phyloP scores from a whole-genome alignment of 805 yeast genomes.

The Sugiyamaella floridensis region DNA sequence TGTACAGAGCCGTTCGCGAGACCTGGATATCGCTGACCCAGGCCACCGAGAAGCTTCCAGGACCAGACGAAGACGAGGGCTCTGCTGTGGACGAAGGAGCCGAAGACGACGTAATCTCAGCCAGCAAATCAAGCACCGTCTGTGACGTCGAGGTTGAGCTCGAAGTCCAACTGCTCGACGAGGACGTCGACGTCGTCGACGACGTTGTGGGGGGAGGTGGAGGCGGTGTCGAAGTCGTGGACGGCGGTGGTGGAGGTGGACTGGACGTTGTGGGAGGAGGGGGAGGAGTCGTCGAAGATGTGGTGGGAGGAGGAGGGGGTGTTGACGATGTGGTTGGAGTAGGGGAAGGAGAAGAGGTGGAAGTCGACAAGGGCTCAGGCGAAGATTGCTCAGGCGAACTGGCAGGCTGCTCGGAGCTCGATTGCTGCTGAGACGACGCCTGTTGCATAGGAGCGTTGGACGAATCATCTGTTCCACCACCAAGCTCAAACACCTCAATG shows the following conservation, averaged over 20 bases:
- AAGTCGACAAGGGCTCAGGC: background rate
- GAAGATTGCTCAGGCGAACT: slow-evolving; percentile 1
- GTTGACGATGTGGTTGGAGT: slow-evolving; percentile 1
- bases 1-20: slow-evolving; percentile 17
- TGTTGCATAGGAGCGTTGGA: too few relatives aligned
- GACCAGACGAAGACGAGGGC: background rate
- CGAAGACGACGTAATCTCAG: background rate
- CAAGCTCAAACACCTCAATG: slow-evolving; percentile 58
- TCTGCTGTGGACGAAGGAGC: background rate
- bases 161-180: too few relatives aligned
- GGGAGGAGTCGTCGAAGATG: slow-evolving; percentile 2
- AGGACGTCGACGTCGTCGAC: background rate
- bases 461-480: slow-evolving; percentile 1
- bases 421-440: too few relatives aligned
- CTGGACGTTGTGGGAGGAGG: slow-evolving; percentile 5
- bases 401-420: background rate
- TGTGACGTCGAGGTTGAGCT: background rate
- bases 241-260: background rate
- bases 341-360: slow-evolving; percentile 3
- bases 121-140: background rate
- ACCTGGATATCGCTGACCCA: slow-evolving; percentile 9
- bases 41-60: slow-evolving; percentile 3
- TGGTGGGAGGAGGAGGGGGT: slow-evolving; percentile 4
- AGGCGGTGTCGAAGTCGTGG: slow-evolving; percentile 1
- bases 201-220: slow-evolving; percentile 2